phyloP scores from a whole-genome alignment of 768 basidiomycete species.

The Leccinum sublutescens region DNA sequence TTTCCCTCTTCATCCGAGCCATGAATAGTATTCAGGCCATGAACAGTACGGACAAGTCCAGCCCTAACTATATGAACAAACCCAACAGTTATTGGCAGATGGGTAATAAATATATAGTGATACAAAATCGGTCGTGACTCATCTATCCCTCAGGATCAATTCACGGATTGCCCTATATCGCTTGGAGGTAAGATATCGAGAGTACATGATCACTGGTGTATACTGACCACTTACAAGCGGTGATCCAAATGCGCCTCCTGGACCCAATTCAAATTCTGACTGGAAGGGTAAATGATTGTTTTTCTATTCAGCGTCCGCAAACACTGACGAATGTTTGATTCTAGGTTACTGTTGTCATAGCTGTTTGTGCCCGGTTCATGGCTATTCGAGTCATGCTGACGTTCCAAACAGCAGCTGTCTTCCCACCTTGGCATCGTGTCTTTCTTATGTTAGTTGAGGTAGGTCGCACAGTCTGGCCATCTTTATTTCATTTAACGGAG shows the following conservation, averaged over 20 bases:
- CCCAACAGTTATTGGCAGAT: conserved; percentile 25
- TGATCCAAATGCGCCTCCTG: conserved; percentile 12
- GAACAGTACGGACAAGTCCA: background rate
- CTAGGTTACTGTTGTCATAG: conserved; percentile 23
- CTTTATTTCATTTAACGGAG: background rate
- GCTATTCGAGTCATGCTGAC: background rate
- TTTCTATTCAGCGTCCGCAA: background rate
- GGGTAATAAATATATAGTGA: background rate
- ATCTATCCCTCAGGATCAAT: conserved; percentile 9
- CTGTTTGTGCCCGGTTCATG: background rate
- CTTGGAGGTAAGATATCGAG: conserved; percentile 7
- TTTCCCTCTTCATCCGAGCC: conserved; percentile 20
- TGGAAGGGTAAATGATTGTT: conserved; percentile 6
- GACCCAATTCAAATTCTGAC: background rate
- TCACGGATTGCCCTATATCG: conserved; percentile 17
- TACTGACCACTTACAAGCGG: conserved; percentile 8
- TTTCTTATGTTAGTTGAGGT: conserved; percentile 14
- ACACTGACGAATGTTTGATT: conserved; percentile 1
- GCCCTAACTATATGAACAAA: conserved; percentile 10
- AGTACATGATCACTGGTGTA: no score
- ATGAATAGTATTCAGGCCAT: conserved; percentile 5
- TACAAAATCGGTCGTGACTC: background rate
- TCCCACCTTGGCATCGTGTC: conserved; percentile 23
- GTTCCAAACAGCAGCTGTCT: conserved; percentile 16
- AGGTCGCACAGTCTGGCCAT: background rate